Evolutionary conservation across 371 early-diverging fungal species (phyloP), one percentile per base, ranked within the genome.

Genomic region (Apophysomyces variabilis): DNA sequence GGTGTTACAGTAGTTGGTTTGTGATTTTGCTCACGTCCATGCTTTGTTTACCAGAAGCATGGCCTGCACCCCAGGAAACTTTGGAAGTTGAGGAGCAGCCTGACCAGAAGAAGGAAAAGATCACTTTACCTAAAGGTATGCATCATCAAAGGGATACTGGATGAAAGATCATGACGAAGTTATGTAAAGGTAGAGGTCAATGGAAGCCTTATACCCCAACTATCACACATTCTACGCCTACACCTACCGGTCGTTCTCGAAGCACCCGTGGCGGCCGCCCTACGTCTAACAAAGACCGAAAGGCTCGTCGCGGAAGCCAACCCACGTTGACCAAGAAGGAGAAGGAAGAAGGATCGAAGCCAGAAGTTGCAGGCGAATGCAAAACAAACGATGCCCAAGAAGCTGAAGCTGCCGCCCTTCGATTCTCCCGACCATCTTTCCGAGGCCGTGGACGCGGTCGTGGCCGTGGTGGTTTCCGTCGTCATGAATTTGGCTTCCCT

Each of bases 181-280:
- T 71, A 68, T 77, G 73, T 35, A 80, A 79, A 76, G 82, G 77
- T 62, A 88, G 85, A 70, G 84, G 85, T 50, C 85, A 83, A 73
- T 84, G 88, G 80, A 85, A 83, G 38, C 82, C 85, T n/a, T 78
- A 74, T 58, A 86, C 88, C 41, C 86, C 88, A 62, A 85, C 81
- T 43, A 84, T 88, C 59, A 85, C 83, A n/a, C 88, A 88, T 61
- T 74, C 87, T n/a, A 61, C 78, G n/a, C 73, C 81, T 18, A 64
- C 83, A 8, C 79, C 80, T 32, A 57, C 64, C n/a, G 67, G 70
- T 57, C 66, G 66, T 21, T 56, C 68, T 35, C 70, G 76, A 21
- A 66, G 67, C 13, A 58, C 54, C 36, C 62, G 68, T 50, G 73
- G 79, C 38, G 72, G 75, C 38, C 43, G 60, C 45, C 63, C 60